These are phyloP conservation scores for Hypomontagnella submonticulosa DNA, from an alignment of 495 filamentous ascomycete species.

Conservation along the genomic window DNA sequence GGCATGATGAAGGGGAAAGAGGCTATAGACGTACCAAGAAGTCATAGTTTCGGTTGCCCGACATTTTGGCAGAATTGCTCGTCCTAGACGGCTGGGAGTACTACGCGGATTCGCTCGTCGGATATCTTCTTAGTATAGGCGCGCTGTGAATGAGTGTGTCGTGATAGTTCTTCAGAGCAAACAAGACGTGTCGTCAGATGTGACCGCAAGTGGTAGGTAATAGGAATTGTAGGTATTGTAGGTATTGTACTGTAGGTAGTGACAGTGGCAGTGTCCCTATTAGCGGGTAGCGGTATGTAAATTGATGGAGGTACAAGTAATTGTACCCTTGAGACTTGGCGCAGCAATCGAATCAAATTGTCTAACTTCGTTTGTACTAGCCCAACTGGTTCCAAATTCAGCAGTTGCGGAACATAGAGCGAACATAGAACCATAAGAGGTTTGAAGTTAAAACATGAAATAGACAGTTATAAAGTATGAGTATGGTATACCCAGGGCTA, in stretches of 20 bases:
- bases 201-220: slow-evolving; percentile 27
- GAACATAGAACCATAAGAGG: slow-evolving; percentile 1
- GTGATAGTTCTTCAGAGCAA: slow-evolving; percentile 19
- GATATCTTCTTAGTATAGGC: slow-evolving; percentile 15
- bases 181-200: slow-evolving; percentile 42
- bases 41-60: slow-evolving; percentile 96
- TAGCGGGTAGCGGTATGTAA: slow-evolving; percentile 16
- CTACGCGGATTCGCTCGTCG: slow-evolving; percentile 16
- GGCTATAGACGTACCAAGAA: slow-evolving; percentile 77
- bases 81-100: slow-evolving; percentile 37
- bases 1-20: slow-evolving; percentile 19
- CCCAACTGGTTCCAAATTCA: slow-evolving; percentile 6
- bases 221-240: not conserved
- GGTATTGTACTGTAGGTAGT: too few relatives aligned
- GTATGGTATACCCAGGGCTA: too few relatives aligned
- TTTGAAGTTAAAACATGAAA: slow-evolving; percentile 10
- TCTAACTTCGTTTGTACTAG: slow-evolving; percentile 49
- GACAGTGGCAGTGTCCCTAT: not conserved
- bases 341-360: slow-evolving; percentile 20
- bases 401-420: slow-evolving; percentile 21
- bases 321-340: slow-evolving; percentile 42
- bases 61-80: slow-evolving; percentile 70
- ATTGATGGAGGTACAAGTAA: slow-evolving; percentile 8
- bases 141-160: slow-evolving; percentile 17
- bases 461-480: not conserved